Evolutionary conservation across 768 basidiomycete genomes (phyloP), one percentile per base, ranked within the genome.

Genomic region (Grammothele lineata): DNA sequence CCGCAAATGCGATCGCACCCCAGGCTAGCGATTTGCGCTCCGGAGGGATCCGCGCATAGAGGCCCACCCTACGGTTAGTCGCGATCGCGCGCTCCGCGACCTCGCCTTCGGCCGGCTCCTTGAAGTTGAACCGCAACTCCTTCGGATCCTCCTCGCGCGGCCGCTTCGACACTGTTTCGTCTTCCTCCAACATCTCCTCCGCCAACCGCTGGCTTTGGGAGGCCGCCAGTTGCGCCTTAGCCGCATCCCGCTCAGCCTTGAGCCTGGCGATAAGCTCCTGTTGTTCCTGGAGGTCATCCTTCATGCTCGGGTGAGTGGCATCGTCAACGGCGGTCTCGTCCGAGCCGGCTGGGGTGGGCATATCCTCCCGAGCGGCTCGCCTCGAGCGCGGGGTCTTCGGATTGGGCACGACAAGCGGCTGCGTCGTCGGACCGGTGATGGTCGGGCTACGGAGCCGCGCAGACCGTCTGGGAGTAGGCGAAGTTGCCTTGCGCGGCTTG

Each of bases 1-100:
- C 71, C 30, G 87, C 88, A 66, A 95, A 94, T 17, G 86, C 85
- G 30, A 87, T 74, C 17, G 86, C 71, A 30, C 91, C 91, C 90
- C 90, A 93, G 2, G 85, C 87, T 44, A 85, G 72, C 27, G 83
- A 81, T 66, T 85, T 87, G 56, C 79, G 77, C 59, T 80, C 76
- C 10, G 90, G 82, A 54, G 83, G 76, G 53, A 83, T 61, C 38
- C 71, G 51, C 12, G 41, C 61, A 63, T 77, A 77, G 49, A 78
- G 63, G 24, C 73, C 66, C 41, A 83, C 71, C 37, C 90, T 76
- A 38, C 75, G 76, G 62, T 92, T 92, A 24, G 81, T 75, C 17
- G 70, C 75, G 42, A 86, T 74, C 37, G 66, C 68, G 36, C 79
- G 73, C 53, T 83, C 76, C 37, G 74, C 77, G 1, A 66, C 58